Conservation (phyloP, 2,329 filamentous ascomycete species). For the Aspergillus melleus region DNA sequence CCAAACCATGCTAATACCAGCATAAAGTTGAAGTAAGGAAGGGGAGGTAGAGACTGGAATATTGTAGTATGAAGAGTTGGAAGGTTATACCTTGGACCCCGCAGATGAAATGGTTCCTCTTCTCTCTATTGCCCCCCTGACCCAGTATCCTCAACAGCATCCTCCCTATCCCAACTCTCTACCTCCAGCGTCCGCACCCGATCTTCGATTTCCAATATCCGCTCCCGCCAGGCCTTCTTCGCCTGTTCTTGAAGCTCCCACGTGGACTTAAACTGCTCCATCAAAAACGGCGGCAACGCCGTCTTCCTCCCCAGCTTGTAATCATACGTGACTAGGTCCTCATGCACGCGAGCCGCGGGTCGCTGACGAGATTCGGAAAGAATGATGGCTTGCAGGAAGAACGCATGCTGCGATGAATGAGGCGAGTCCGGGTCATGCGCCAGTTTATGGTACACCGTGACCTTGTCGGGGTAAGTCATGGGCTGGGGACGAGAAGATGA, state of each 20-base stretch:
- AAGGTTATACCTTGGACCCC: no score
- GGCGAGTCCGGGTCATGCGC: constrained; percentile 49
- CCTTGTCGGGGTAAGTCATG: constrained; percentile 77
- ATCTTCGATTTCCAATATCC: constrained; percentile 58
- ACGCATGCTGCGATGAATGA: constrained; percentile 30
- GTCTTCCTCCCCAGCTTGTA: constrained; percentile 60
- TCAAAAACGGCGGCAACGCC: constrained; percentile 60
- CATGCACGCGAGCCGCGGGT: constrained; percentile 69
- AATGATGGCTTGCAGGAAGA: constrained; percentile 60
- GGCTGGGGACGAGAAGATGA: no score
- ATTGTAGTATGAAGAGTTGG: no score
- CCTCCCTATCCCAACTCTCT: constrained; percentile 70
- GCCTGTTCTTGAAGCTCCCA: constrained; percentile 64
- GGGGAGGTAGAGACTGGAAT: no score
- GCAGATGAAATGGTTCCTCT: background rate
- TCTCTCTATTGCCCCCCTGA: constrained; percentile 29
- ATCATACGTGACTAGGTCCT: constrained; percentile 80
- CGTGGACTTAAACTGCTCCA: constrained; percentile 59
- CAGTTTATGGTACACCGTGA: constrained; percentile 83
- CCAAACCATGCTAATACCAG: no score
- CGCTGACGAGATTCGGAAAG: constrained; percentile 74
- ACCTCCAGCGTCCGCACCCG: constrained; percentile 65
- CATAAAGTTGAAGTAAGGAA: no score
- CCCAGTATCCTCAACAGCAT: constrained; percentile 70
- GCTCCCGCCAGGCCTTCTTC: constrained; percentile 52